Evolutionary conservation across 2,329 filamentous ascomycete genomes (phyloP).

Genomic region (Aspergillus quadrilineatus): DNA sequence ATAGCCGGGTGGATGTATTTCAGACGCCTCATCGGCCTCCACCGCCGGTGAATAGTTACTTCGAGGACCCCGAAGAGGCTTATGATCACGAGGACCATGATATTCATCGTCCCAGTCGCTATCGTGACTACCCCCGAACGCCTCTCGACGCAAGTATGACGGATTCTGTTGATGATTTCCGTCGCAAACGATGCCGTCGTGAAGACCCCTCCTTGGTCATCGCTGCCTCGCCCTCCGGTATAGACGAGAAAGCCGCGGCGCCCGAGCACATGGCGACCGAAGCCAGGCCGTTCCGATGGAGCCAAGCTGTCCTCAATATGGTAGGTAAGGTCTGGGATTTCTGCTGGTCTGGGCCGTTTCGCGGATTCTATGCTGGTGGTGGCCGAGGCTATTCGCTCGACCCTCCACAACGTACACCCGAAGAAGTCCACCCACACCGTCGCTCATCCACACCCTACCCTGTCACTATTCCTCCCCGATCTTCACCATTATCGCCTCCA

Average conservation of each 20-base stretch:
- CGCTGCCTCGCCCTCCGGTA: conserved; percentile 22
- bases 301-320: conserved; percentile 42
- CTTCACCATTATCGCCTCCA: conserved; percentile 28
- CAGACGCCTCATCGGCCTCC: conserved; percentile 30
- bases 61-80: conserved; percentile 16
- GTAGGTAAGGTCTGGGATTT: conserved; percentile 77
- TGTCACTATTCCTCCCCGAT: conserved; percentile 14
- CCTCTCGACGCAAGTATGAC: conserved; percentile 28
- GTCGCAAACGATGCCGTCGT: conserved; percentile 35
- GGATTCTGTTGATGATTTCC: conserved; percentile 25
- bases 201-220: conserved; percentile 27
- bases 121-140: conserved; percentile 31
- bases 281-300: conserved; percentile 35
- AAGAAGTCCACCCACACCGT: neutral
- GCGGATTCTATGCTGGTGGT: conserved; percentile 82
- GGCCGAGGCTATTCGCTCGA: conserved; percentile 68
- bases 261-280: conserved; percentile 13
- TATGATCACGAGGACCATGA: conserved; percentile 17
- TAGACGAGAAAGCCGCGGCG: conserved; percentile 19
- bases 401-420: conserved; percentile 7
- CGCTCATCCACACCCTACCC: conserved; percentile 4
- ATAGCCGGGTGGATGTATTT: conserved; percentile 27
- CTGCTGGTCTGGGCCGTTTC: conserved; percentile 69
- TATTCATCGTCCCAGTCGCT: conserved; percentile 46
- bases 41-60: conserved; percentile 30